These are phyloP conservation scores for Aspergillus ochraceoroseus DNA, from an alignment of 2,329 filamentous ascomycete genomes.

Conservation along the genomic window DNA sequence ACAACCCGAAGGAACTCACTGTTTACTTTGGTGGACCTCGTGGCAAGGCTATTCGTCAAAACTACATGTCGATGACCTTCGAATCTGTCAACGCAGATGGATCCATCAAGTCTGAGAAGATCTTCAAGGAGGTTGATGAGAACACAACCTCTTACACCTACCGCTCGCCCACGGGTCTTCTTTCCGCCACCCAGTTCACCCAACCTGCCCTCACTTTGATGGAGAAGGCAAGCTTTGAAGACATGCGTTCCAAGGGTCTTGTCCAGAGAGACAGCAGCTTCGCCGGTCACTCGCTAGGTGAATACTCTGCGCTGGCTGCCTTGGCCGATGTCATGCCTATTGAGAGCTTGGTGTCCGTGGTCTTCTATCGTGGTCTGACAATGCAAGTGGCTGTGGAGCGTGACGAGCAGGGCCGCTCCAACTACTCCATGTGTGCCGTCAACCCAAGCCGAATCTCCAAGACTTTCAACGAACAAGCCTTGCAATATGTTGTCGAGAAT, in stretches of 20 bases:
- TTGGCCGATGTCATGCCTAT: slow-evolving; percentile 99
- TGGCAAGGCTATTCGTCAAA: slow-evolving; percentile 94
- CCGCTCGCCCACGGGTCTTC: slow-evolving; percentile 84
- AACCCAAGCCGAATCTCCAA: slow-evolving; percentile 98
- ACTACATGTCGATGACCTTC: slow-evolving; percentile 99
- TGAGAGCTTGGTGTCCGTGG: slow-evolving; percentile 93
- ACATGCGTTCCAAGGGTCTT: slow-evolving; percentile 95
- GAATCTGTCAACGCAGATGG: slow-evolving; percentile 94
- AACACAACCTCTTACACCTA: slow-evolving; percentile 95
- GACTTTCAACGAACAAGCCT: slow-evolving; percentile 95
- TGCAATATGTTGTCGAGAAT: slow-evolving; percentile 95
- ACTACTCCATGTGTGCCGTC: slow-evolving; percentile 99
- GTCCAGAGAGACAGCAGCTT: slow-evolving; percentile 96
- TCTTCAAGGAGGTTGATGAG: slow-evolving; percentile 97
- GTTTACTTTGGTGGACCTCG: slow-evolving; percentile 96
- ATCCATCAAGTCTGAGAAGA: slow-evolving; percentile 94
- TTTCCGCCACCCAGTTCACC: slow-evolving; percentile 97
- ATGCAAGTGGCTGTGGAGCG: slow-evolving; percentile 99
- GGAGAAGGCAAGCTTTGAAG: slow-evolving; percentile 99
- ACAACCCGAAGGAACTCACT: slow-evolving; percentile 98
- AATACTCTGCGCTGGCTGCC: slow-evolving; percentile 94
- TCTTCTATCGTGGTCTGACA: slow-evolving; percentile 97
- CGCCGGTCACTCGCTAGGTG: slow-evolving; percentile 93
- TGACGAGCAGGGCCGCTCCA: slow-evolving; percentile 84
- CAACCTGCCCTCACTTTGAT: slow-evolving; percentile 95